These are phyloP conservation scores for Grosmannia clavigera DNA, from an alignment of 2,329 filamentous ascomycete genomes.

Conservation along the genomic window DNA sequence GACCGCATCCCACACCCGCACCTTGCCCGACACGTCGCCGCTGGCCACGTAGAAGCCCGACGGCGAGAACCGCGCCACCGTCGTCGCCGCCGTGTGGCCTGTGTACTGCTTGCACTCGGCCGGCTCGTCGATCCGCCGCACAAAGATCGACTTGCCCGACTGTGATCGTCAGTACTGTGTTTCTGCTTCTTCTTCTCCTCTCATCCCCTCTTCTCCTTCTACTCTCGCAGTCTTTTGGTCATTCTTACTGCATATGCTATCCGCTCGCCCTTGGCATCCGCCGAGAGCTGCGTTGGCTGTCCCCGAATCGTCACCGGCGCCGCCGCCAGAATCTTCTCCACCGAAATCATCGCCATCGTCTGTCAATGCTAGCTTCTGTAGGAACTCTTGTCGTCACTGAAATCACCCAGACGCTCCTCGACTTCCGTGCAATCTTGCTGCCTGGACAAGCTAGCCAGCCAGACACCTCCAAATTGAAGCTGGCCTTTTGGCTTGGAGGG, in stretches of 20 bases:
- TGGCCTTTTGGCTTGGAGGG: background rate
- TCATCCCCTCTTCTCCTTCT: too few species aligned
- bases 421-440: background rate
- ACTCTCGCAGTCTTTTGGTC: background rate
- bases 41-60: constrained; percentile 92
- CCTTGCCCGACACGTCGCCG: constrained; percentile 72
- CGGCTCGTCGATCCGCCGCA: constrained; percentile 87
- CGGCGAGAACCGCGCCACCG: constrained; percentile 85
- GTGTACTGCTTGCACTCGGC: constrained; percentile 80
- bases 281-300: constrained; percentile 77
- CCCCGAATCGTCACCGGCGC: constrained; percentile 74
- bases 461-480: background rate
- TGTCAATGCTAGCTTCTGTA: background rate
- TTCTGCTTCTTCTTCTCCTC: too few species aligned
- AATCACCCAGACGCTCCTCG: too few species aligned
- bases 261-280: constrained; percentile 78
- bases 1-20: constrained; percentile 87
- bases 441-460: background rate
- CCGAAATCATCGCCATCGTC: constrained; percentile 29
- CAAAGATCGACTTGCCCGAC: constrained; percentile 94
- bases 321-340: constrained; percentile 68
- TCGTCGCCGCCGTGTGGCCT: constrained; percentile 77
- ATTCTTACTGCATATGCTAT: constrained; percentile 73
- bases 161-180: constrained; percentile 20
- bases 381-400: background rate